Base-by-base conservation (phyloP, 495 filamentous ascomycete species). In the Massariosphaeria phaeospora region DNA sequence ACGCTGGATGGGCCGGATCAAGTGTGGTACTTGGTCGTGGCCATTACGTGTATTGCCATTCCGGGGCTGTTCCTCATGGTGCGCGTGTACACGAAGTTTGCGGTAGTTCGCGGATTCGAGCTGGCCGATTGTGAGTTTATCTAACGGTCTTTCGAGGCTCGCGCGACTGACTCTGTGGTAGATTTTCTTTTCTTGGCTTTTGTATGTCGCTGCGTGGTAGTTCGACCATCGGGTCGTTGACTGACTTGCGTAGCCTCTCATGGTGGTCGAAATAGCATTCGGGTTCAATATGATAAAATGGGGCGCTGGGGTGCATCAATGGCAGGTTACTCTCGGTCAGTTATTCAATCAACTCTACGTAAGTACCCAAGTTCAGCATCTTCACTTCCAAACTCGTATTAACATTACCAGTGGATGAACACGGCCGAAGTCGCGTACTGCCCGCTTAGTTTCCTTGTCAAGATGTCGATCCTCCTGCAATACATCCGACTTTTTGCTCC, bases 391-490 rank as follows among this genome's bases (percentile, higher is more conserved):
- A 2, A 20, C 25, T 13, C 25, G 2, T 21, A 23, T 4, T 33
- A 26, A 49, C 5, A 17, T 15, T 18, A 1, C 4, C 21, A 57
- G 54, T 57, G 45, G 44, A 21, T 35, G 2, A 57, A 57, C 17
- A 21, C 34, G 10, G 54, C 31, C 7, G 43, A 57, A 33, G 34
- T 57, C 23, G 43, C 46, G 36, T 57, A 57, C 46, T 48, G 54
- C 36, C 54, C 54, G 1, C 29, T 39, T 24, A 57, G 29, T n/a
- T 57, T 57, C 38, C 23, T 48, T 11, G 54, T 57, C 35, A 57
- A 57, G 46, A 57, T 57, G 54, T 45, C 54, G 2, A 57, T 57
- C 25, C 30, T 57, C 10, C 12, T 50, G 8, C 54, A 57, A 38
- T 57, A 57, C 27, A 35, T 57, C 9, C 45, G 45, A 13, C 36